phyloP scores from a whole-genome alignment of 1,139 yeast species.

The Suhomyces anneliseae region DNA sequence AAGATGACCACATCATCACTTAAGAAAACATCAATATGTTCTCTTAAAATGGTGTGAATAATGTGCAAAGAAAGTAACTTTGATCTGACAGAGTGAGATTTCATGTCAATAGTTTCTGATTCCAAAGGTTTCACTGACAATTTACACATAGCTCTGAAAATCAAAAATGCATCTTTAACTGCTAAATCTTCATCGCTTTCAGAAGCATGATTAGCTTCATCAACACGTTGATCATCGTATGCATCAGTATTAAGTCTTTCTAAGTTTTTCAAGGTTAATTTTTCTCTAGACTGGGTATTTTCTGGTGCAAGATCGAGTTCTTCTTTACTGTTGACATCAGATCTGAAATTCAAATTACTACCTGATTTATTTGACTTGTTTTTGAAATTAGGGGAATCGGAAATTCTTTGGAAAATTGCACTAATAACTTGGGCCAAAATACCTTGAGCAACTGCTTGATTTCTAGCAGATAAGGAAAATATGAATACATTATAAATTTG shows the following conservation, averaged over 20 bases:
- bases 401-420: slow-evolving; percentile 78
- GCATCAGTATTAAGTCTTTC: slow-evolving; percentile 55
- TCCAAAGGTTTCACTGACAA: slow-evolving; percentile 80
- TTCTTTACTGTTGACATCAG: slow-evolving; percentile 22
- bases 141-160: slow-evolving; percentile 93
- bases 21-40: slow-evolving; percentile 80
- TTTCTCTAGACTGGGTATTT: slow-evolving; percentile 18
- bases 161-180: slow-evolving; percentile 87
- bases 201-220: slow-evolving; percentile 48
- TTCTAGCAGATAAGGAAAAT: slow-evolving; percentile 73
- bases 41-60: slow-evolving; percentile 80
- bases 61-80: slow-evolving; percentile 86
- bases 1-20: slow-evolving; percentile 62
- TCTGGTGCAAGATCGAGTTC: slow-evolving; percentile 10
- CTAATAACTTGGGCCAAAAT: slow-evolving; percentile 88
- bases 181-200: slow-evolving; percentile 60
- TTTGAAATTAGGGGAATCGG: slow-evolving; percentile 25
- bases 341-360: slow-evolving; percentile 23
- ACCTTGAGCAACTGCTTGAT: slow-evolving; percentile 95
- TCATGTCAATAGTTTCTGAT: slow-evolving; percentile 73
- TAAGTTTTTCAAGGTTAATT: slow-evolving; percentile 59
- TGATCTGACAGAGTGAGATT: slow-evolving; percentile 89
- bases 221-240: slow-evolving; percentile 51
- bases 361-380: slow-evolving; percentile 17
- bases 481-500: slow-evolving; percentile 92